Percentiles rank a stretch among this genome's conserved stretches.
These are phyloP conservation scores for Apiotrichum akiyoshidainum DNA, from an alignment of 1,284 basidiomycete species.

Conservation along the genomic window DNA sequence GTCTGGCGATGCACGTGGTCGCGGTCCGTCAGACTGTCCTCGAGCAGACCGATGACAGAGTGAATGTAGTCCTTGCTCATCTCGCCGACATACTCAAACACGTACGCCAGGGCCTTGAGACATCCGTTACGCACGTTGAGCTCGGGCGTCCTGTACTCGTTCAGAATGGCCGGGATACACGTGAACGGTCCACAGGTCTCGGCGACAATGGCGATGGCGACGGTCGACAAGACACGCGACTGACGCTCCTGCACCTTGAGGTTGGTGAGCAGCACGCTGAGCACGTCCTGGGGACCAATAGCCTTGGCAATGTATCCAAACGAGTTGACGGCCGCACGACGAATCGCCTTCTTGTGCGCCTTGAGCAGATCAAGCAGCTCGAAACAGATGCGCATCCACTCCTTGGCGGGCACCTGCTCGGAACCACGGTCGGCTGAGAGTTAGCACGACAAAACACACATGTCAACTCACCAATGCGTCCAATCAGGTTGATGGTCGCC, in stretches of 20 bases:
- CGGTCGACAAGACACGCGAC: conserved; percentile 96
- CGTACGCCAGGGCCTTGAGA: conserved; percentile 95
- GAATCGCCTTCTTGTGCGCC: conserved; percentile 98
- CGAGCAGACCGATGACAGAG: conserved; percentile 93
- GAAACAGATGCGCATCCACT: conserved; percentile 99
- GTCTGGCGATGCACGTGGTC: conserved; percentile 98
- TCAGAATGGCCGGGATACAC: conserved; percentile 96
- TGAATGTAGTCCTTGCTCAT: conserved; percentile 98
- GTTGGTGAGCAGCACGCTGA: conserved; percentile 94
- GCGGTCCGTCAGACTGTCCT: conserved; percentile 95
- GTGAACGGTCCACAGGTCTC: conserved; percentile 99
- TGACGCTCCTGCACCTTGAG: conserved; percentile 98
- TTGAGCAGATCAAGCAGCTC: conserved; percentile 95
- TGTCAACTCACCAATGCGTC: conserved; percentile 73
- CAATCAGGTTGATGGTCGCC: conserved; percentile 98
- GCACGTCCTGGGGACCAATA: conserved; percentile 96
- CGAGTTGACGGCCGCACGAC: conserved; percentile 97
- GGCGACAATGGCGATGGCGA: conserved; percentile 92
- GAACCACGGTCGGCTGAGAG: conserved; percentile 88
- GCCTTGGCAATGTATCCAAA: conserved; percentile 99
- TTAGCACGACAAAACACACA: neutral
- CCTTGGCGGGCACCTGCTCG: conserved; percentile 95
- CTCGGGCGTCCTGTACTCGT: conserved; percentile 97
- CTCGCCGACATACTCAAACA: conserved; percentile 99
- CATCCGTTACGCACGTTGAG: conserved; percentile 99